phyloP scores from a whole-genome alignment of 805 yeast species.

The Candida suzukii region DNA sequence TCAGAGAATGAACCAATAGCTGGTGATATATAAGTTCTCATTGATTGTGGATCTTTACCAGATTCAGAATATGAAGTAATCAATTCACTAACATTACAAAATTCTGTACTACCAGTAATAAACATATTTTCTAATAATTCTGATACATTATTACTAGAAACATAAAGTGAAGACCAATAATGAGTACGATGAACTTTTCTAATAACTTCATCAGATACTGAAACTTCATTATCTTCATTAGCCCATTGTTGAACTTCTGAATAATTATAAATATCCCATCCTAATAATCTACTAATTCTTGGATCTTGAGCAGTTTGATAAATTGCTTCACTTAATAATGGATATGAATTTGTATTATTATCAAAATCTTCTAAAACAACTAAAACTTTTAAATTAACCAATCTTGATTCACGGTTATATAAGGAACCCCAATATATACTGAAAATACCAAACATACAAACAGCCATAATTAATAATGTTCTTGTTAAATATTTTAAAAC shows the following conservation, averaged over 20 bases:
- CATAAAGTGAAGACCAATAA: conserved; percentile 59
- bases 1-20: conserved; percentile 30
- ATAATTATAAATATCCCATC: conserved; percentile 30
- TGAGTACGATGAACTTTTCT: conserved; percentile 43
- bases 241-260: conserved; percentile 21
- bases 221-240: conserved; percentile 18
- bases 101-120: conserved; percentile 23
- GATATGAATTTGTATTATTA: conserved; percentile 14
- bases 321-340: conserved; percentile 25
- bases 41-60: conserved; percentile 52
- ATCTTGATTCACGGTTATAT: conserved; percentile 24
- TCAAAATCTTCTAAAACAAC: conserved; percentile 28
- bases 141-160: conserved; percentile 35
- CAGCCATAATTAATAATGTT: conserved; percentile 23
- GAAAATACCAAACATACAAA: conserved; percentile 30
- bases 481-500: conserved; percentile 9
- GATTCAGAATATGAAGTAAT: conserved; percentile 41
- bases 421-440: conserved; percentile 46
- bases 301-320: conserved; percentile 9
- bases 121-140: conserved; percentile 35
- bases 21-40: conserved; percentile 39
- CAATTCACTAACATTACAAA: conserved; percentile 19
- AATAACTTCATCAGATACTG: conserved; percentile 31
- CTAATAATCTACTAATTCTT: conserved; percentile 17
- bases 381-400: conserved; percentile 29